A percentile compares a stretch with the other conserved stretches of the same genome.
Conservation (phyloP, 2,329 filamentous ascomycete species). For the Alternaria novae-zelandiae region DNA sequence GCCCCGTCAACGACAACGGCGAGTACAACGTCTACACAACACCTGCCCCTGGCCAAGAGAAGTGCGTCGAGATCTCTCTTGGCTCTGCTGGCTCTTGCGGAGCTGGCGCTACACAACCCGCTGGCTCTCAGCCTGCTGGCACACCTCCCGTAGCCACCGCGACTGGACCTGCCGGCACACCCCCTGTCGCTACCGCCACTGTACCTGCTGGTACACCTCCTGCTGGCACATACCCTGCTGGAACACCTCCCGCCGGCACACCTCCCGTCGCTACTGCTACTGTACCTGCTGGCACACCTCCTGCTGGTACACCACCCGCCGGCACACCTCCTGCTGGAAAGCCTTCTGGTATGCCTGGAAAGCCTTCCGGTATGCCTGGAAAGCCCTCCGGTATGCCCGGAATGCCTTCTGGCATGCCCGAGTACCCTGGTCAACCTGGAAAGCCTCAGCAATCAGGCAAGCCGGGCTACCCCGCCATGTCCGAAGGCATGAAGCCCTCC, state of each 20-base stretch:
- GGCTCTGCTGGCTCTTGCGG: conserved; percentile 30
- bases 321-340: not conserved
- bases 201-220: not conserved
- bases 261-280: not conserved
- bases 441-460: not conserved
- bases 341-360: not conserved
- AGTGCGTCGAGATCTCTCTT: conserved; percentile 60
- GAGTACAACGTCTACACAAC: conserved; percentile 63
- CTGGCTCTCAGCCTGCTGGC: not conserved
- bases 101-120: conserved; percentile 10
- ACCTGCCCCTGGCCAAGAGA: conserved; percentile 50
- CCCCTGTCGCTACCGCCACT: not conserved
- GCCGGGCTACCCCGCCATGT: not conserved
- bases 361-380: not conserved
- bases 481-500: not conserved
- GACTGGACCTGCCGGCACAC: not conserved
- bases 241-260: not conserved
- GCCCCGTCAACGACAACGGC: conserved; percentile 61
- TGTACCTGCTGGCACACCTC: not conserved
- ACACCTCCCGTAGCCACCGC: not conserved
- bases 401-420: not conserved
- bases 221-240: not conserved
- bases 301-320: not conserved
- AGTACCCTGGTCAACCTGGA: not conserved
- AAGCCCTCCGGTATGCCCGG: not conserved